Evolutionary conservation across 805 yeast species (phyloP).

Genomic region (Schwanniomyces vanrijiae): DNA sequence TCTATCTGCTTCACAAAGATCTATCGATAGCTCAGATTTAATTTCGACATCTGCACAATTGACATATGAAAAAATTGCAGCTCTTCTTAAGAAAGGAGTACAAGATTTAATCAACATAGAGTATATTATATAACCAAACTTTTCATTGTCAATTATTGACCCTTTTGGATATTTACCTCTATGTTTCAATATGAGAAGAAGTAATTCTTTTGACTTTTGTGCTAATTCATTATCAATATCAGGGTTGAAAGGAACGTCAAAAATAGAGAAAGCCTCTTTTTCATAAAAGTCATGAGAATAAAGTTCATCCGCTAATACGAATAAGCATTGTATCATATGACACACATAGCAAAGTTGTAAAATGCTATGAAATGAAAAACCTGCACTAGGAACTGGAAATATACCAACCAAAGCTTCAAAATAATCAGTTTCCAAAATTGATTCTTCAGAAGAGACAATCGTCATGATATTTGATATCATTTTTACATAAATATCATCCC

Average conservation of each 20-base stretch:
- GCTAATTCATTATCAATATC: conserved; percentile 21
- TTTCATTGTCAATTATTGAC: conserved; percentile 15
- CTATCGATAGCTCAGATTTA: conserved; percentile 16
- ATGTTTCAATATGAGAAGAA: conserved; percentile 23
- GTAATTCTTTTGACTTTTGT: conserved; percentile 18
- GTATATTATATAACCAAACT: conserved; percentile 43
- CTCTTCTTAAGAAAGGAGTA: conserved; percentile 65
- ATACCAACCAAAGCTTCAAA: conserved; percentile 53
- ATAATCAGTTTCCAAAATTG: conserved; percentile 46
- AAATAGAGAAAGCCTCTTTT: conserved; percentile 21
- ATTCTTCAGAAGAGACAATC: conserved; percentile 30
- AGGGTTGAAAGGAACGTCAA: conserved; percentile 38
- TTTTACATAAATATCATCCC: conserved; percentile 31
- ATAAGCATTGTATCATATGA: conserved; percentile 49
- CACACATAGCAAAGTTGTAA: conserved; percentile 50
- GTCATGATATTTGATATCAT: conserved; percentile 33
- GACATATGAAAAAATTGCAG: conserved; percentile 56
- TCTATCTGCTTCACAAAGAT: conserved; percentile 52
- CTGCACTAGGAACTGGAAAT: conserved; percentile 47
- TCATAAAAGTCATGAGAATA: conserved; percentile 23
- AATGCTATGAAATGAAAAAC: conserved; percentile 47
- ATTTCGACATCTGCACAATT: conserved; percentile 48
- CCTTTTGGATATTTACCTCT: conserved; percentile 9
- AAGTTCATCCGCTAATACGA: conserved; percentile 27
- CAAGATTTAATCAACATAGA: conserved; percentile 55